Percentiles rank a stretch among this genome's conserved stretches.
Evolutionary conservation across 208 protist genomes (phyloP).

Genomic region (Sergeia podlipaevii): DNA sequence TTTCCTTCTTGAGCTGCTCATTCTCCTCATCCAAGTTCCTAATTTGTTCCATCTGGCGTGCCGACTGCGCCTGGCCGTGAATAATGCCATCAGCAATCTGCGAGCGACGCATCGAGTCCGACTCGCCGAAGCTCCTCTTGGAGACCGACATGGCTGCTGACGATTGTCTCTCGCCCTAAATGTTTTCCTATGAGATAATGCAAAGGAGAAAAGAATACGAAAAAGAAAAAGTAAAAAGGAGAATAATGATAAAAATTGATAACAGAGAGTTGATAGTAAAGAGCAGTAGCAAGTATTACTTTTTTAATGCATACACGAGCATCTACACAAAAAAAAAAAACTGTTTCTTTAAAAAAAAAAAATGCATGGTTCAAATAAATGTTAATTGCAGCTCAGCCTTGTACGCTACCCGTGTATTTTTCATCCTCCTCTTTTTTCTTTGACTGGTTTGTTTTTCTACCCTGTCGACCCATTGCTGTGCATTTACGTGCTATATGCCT

Average conservation of each 20-base stretch:
- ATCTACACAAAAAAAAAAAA: constrained; percentile 6
- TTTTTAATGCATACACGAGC: background rate
- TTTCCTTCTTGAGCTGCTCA: constrained; percentile 87
- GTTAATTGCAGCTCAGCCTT: too few relatives aligned
- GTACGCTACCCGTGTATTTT: too few relatives aligned
- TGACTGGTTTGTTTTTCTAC: too few relatives aligned
- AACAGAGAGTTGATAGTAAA: background rate
- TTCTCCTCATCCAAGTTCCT: constrained; percentile 72
- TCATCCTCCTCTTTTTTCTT: too few relatives aligned
- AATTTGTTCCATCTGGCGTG: constrained; percentile 80
- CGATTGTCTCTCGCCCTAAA: too few relatives aligned
- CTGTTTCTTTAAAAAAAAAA: background rate
- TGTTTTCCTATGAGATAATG: constrained; percentile 4
- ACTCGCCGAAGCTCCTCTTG: constrained; percentile 9
- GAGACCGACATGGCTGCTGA: constrained; percentile 1
- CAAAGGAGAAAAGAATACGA: constrained; percentile 3
- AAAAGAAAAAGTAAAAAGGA: background rate
- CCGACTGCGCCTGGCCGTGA: constrained; percentile 47
- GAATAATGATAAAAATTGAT: background rate
- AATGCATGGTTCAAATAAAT: too few relatives aligned
- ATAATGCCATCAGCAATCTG: constrained; percentile 55
- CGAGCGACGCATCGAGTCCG: constrained; percentile 54
- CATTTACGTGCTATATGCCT: too few relatives aligned
- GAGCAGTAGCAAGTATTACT: background rate
- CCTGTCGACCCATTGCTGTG: too few relatives aligned